Percentiles rank a stretch among this genome's conserved stretches.
phyloP scores from a whole-genome alignment of 2,329 filamentous ascomycete genomes.

The Pezicula rhizophila region DNA sequence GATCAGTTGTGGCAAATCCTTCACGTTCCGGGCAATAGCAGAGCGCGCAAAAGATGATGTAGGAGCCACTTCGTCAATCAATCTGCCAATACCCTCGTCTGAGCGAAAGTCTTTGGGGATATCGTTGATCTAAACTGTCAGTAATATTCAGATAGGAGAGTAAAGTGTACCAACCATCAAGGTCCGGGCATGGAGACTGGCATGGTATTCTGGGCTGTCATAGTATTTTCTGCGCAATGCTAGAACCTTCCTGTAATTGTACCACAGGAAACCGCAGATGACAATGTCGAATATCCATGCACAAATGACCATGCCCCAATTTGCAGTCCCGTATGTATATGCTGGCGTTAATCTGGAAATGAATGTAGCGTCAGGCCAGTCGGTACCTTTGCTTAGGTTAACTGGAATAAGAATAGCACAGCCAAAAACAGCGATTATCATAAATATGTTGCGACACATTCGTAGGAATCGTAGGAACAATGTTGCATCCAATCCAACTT shows the following conservation, averaged over 20 bases:
- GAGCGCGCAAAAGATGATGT: conserved; percentile 73
- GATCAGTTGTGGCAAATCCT: conserved; percentile 79
- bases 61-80: conserved; percentile 75
- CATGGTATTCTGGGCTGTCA: conserved; percentile 79
- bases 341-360: conserved; percentile 56
- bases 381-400: conserved; percentile 53
- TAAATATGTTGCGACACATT: conserved; percentile 91
- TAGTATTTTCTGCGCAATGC: conserved; percentile 73
- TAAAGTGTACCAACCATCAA: conserved; percentile 46
- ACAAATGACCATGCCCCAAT: conserved; percentile 55
- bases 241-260: conserved; percentile 74
- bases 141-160: conserved; percentile 3
- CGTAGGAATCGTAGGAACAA: conserved; percentile 82
- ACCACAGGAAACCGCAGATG: conserved; percentile 78
- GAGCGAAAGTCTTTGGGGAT: conserved; percentile 70
- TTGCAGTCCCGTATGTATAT: conserved; percentile 43
- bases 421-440: conserved; percentile 64
- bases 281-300: conserved; percentile 66
- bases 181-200: conserved; percentile 72
- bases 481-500: conserved; percentile 84
- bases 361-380: conserved; percentile 27
- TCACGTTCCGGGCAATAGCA: conserved; percentile 85
- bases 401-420: conserved; percentile 76
- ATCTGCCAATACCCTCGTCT: conserved; percentile 80
- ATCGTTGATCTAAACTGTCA: conserved; percentile 61